A percentile compares a stretch with the other conserved stretches of the same genome.
Conservation (phyloP, 495 filamentous ascomycete genomes). For the Penicillium simplicissimum region DNA sequence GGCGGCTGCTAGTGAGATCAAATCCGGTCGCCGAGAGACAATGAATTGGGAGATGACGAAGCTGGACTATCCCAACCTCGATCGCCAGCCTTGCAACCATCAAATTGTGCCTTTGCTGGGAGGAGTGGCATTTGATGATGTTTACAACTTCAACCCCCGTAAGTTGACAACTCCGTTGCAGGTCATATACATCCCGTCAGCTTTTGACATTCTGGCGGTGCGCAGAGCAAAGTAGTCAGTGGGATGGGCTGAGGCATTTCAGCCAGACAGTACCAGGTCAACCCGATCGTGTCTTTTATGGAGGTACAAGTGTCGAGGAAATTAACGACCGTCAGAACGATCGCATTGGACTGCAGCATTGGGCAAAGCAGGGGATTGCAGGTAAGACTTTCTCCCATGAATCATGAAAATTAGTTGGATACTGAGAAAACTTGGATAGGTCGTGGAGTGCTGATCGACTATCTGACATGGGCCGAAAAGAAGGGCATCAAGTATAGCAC, state of each 20-base stretch:
- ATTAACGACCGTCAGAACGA: constrained; percentile 52
- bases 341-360: constrained; percentile 50
- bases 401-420: not conserved
- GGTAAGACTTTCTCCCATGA: constrained; percentile 23
- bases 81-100: constrained; percentile 43
- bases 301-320: constrained; percentile 45
- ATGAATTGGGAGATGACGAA: constrained; percentile 50
- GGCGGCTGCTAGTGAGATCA: constrained; percentile 40
- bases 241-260: constrained; percentile 68
- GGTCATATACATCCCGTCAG: not conserved
- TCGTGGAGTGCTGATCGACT: constrained; percentile 57
- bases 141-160: constrained; percentile 68
- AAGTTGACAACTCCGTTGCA: constrained; percentile 4
- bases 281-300: constrained; percentile 50
- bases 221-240: constrained; percentile 63
- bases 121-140: constrained; percentile 58
- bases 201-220: not conserved
- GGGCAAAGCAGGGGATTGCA: constrained; percentile 45
- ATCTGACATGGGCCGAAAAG: constrained; percentile 50
- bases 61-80: constrained; percentile 46
- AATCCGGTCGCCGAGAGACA: constrained; percentile 39
- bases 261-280: constrained; percentile 35
- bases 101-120: constrained; percentile 42
- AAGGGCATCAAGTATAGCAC: constrained; percentile 39
- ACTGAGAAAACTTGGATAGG: constrained; percentile 27